These are phyloP conservation scores for Jaminaea rosea DNA, from an alignment of 1,284 basidiomycete genomes.

Conservation along the genomic window DNA sequence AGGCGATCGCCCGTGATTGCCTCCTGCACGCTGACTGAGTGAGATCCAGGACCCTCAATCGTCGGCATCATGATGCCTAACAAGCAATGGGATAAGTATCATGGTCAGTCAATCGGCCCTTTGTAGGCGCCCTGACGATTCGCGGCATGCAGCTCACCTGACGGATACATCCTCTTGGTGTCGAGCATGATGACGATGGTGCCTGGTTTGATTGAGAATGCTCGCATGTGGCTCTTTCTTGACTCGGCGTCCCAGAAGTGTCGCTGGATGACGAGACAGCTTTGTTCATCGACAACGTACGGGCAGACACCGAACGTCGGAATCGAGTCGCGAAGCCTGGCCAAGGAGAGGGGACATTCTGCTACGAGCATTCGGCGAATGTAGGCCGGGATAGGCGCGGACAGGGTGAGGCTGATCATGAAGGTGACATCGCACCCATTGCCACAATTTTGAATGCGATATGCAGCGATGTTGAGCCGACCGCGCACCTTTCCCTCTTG, in stretches of 20 bases:
- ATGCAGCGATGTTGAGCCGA: conserved; percentile 18
- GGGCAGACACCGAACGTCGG: conserved; percentile 26
- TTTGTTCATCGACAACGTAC: conserved; percentile 20
- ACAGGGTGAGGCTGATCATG: conserved; percentile 21
- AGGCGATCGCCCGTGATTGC: conserved; percentile 1
- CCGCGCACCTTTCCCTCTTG: conserved; percentile 24
- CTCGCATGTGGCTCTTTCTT: conserved; percentile 15
- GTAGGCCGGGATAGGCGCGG: conserved; percentile 18
- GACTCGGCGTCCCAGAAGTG: conserved; percentile 20
- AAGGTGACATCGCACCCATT: conserved; percentile 23
- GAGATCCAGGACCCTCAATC: conserved; percentile 3
- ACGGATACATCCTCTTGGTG: conserved; percentile 22
- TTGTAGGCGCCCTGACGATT: not conserved
- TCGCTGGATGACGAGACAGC: conserved; percentile 18
- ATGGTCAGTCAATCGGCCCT: too few relatives aligned
- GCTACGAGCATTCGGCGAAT: conserved; percentile 17
- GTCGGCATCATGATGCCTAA: not conserved
- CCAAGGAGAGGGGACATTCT: conserved; percentile 18
- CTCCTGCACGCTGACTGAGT: conserved; percentile 3
- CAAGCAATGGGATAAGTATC: too few relatives aligned
- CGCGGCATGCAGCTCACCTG: not conserved
- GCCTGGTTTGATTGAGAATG: conserved; percentile 19
- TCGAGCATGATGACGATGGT: conserved; percentile 26
- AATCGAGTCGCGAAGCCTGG: conserved; percentile 21
- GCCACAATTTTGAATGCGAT: conserved; percentile 17